Base-by-base conservation (phyloP, 495 filamentous ascomycete genomes). In the Neurospora pannonica region DNA sequence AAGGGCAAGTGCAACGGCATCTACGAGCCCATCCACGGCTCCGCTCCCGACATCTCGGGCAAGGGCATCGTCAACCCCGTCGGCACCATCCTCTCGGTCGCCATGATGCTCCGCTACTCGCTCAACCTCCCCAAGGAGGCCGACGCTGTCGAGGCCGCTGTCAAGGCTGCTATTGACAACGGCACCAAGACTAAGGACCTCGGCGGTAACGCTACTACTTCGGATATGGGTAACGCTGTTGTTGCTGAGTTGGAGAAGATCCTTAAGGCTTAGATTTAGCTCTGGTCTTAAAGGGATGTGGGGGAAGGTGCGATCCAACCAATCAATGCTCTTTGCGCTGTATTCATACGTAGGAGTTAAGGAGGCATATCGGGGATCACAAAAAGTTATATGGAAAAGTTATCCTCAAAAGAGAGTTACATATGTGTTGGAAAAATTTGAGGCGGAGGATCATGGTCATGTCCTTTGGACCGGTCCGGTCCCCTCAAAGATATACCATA, bases 1-100 rank as follows among this genome's bases (percentile, higher is more conserved):
- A 91, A 91, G 84, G 84, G 85, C 54, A 89, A 85, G 78, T 90
- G 91, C 75, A 93, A 92, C 76, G 92, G 96, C 78, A 97, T 99
- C 78, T 99, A 98, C 81, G 96, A 98, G 87, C 97, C 97, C 39
- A 98, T 98, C 77, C 97, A 99, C 82, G 97, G 90, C 46, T 92
- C 89, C 70, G 91, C 90, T 11, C 91, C 90, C 6, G 91, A 93
- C 75, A 97, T 97, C 75, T 91, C 91, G 24, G 94, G 93, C 77
- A 88, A 94, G 85, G 94, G 94, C 71, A 92, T 97, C 75, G 96
- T 98, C 78, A 94, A 94, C 81, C 92, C 92, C 8, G 84, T 92
- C 38, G 94, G 93, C 34, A 93, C 93, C 77, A 93, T 97, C 73
- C 88, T 97, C 9, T 95, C 92, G 5, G 90, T 95, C 31, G 94